Conservation (phyloP, 805 yeast genomes). For the Nakazawaea sp. region DNA sequence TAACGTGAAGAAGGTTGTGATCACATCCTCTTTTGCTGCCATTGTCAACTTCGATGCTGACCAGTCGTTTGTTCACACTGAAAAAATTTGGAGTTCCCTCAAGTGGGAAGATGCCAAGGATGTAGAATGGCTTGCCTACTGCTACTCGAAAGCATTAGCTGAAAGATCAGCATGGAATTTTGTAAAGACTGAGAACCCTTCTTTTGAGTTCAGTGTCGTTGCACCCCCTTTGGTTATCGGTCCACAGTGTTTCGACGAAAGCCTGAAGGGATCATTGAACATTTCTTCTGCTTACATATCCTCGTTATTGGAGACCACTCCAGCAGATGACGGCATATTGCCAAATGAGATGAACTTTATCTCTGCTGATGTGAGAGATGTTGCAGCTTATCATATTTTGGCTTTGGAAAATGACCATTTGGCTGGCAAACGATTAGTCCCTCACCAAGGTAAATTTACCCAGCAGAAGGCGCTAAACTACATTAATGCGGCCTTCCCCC, state of each 20-base stretch:
- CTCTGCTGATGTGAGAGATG: slow-evolving; percentile 57
- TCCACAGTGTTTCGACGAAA: slow-evolving; percentile 34
- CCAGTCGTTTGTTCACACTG: slow-evolving; percentile 15
- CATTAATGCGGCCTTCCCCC: slow-evolving; percentile 25
- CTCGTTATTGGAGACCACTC: slow-evolving; percentile 15
- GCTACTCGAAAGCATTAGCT: no score
- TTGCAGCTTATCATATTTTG: slow-evolving; percentile 48
- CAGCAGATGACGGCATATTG: slow-evolving; percentile 14
- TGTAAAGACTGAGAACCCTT: slow-evolving; percentile 28
- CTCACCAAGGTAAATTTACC: not conserved
- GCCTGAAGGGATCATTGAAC: no score
- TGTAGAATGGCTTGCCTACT: no score
- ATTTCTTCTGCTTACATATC: slow-evolving; percentile 24
- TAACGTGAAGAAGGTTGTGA: slow-evolving; percentile 34
- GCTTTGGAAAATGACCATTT: slow-evolving; percentile 15
- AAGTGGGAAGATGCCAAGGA: slow-evolving; percentile 33
- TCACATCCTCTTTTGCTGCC: slow-evolving; percentile 35
- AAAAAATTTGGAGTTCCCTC: slow-evolving; percentile 27
- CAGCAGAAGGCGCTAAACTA: slow-evolving; percentile 25
- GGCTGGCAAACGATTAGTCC: slow-evolving; percentile 4
- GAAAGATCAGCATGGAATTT: slow-evolving; percentile 55
- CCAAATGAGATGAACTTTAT: slow-evolving; percentile 12
- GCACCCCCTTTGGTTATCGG: slow-evolving; percentile 43
- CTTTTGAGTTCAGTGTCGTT: slow-evolving; percentile 32
- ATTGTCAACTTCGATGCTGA: slow-evolving; percentile 5